Evolutionary conservation across 768 basidiomycete genomes (phyloP).

Genomic region (Mycena filopes): DNA sequence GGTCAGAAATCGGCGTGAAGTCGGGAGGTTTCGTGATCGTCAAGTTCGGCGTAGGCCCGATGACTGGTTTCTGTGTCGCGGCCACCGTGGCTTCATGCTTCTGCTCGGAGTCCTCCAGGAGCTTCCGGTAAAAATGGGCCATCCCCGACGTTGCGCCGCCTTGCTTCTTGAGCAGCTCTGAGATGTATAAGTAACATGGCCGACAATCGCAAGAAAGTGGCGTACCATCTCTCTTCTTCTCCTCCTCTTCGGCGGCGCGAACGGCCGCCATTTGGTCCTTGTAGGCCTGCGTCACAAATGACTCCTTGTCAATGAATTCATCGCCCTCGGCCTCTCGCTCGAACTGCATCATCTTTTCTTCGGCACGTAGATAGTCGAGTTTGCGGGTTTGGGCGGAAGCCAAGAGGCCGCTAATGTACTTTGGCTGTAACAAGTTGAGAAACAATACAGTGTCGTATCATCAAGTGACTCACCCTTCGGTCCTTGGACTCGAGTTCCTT

Average conservation of each 20-base stretch:
- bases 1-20: constrained; percentile 71
- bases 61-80: constrained; percentile 69
- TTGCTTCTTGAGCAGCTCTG: constrained; percentile 72
- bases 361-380: constrained; percentile 90
- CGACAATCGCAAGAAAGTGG: constrained; percentile 16
- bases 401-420: constrained; percentile 89
- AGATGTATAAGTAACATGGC: constrained; percentile 32
- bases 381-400: constrained; percentile 86
- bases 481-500: constrained; percentile 83
- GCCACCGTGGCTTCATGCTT: constrained; percentile 89
- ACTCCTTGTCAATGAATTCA: constrained; percentile 92
- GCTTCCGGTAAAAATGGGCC: constrained; percentile 83
- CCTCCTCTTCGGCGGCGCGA: constrained; percentile 91
- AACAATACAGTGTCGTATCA: background rate
- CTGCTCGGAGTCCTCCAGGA: constrained; percentile 83
- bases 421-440: constrained; percentile 67
- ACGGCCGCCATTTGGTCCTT: constrained; percentile 96
- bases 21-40: constrained; percentile 82
- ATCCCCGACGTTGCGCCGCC: constrained; percentile 74
- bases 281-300: constrained; percentile 98
- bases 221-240: constrained; percentile 87
- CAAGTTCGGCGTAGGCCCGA: constrained; percentile 72
- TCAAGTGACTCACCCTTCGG: constrained; percentile 70
- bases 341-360: constrained; percentile 96
- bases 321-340: constrained; percentile 95